A percentile compares a stretch with the other conserved stretches of the same genome.
Evolutionary conservation across 2,329 filamentous ascomycete genomes (phyloP).

Genomic region (Trichoderma simmonsii): DNA sequence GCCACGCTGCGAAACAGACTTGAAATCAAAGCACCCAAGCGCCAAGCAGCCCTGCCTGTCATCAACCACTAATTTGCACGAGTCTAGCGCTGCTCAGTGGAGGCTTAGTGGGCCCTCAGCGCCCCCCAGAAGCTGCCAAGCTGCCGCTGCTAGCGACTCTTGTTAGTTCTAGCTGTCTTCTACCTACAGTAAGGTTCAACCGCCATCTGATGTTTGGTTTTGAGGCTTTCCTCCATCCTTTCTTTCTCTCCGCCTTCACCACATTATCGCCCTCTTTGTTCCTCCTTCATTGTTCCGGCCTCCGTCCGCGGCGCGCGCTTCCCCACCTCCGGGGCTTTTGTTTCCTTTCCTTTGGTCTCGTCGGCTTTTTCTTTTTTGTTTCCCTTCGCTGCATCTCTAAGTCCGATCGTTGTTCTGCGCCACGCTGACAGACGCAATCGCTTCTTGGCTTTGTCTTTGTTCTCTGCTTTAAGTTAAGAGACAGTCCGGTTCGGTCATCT

Average conservation of each 20-base stretch:
- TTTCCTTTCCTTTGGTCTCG: not conserved
- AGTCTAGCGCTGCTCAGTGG: not conserved
- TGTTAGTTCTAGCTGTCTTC: not conserved
- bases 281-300: not conserved
- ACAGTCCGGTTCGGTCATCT: not conserved
- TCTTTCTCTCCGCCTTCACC: not conserved
- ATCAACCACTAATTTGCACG: not conserved
- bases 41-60: conserved; percentile 2
- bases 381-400: not conserved
- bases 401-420: not conserved
- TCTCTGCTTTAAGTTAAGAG: not conserved
- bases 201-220: not conserved
- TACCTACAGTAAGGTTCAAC: not conserved
- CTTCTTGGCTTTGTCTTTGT: not conserved
- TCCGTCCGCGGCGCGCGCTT: conserved; percentile 8
- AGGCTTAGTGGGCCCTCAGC: not conserved
- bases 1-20: not conserved
- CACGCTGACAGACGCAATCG: conserved; percentile 6
- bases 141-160: not conserved
- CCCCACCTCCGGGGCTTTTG: not conserved
- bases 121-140: not conserved
- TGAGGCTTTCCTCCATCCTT: not conserved
- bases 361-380: not conserved
- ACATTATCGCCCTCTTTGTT: not conserved
- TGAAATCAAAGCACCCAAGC: not conserved